phyloP scores from a whole-genome alignment of 257 asterid genomes.

The Solanum pinnatisectum region DNA sequence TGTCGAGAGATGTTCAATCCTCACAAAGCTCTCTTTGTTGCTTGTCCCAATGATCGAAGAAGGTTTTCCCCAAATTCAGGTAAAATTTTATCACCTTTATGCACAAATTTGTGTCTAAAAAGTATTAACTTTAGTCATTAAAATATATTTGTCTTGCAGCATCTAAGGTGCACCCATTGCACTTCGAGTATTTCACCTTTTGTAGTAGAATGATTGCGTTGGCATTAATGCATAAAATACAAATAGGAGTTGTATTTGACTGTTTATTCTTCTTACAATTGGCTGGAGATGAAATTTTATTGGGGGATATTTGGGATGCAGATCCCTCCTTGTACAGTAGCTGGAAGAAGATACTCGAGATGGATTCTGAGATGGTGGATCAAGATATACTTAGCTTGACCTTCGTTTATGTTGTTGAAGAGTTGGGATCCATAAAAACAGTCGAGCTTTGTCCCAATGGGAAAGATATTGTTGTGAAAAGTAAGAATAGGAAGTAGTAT shows the following conservation, averaged over 20 bases:
- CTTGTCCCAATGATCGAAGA: background rate
- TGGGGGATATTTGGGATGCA: background rate
- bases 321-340: background rate
- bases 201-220: conserved; percentile 67
- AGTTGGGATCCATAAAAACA: conserved; percentile 41
- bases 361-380: conserved; percentile 66
- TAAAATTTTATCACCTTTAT: background rate
- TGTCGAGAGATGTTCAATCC: background rate
- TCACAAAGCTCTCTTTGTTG: background rate
- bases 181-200: conserved; percentile 67
- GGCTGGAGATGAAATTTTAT: background rate
- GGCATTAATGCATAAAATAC: background rate
- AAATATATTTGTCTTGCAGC: background rate
- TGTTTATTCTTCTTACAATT: background rate
- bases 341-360: background rate
- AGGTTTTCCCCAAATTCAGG: background rate
- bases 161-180: conserved; percentile 42
- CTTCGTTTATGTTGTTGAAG: background rate
- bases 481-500: conserved; percentile 58
- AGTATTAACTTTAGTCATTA: no score
- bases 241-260: background rate
- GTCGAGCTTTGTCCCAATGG: conserved; percentile 73
- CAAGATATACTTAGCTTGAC: conserved; percentile 45
- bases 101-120: no score
- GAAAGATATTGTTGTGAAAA: conserved; percentile 41